Percentiles rank a stretch among this genome's conserved stretches.
These are phyloP conservation scores for Corrigiola litoralis DNA, from an alignment of 179 eudicot genomes.

Conservation along the genomic window DNA sequence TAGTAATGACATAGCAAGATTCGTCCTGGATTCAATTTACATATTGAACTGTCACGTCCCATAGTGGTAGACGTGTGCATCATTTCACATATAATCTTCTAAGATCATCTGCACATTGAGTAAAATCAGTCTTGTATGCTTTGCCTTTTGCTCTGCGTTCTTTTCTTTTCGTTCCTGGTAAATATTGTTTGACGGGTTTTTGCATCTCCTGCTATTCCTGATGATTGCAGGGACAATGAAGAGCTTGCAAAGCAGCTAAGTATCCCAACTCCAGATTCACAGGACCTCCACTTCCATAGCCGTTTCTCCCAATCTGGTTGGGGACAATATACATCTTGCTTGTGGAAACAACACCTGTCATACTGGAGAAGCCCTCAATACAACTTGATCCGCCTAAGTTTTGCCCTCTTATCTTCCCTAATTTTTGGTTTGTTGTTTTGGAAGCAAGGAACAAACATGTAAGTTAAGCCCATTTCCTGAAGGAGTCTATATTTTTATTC, in stretches of 20 bases:
- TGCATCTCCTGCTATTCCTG: slow-evolving; percentile 3
- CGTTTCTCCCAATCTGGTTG: slow-evolving; percentile 61
- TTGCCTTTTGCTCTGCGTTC: background rate
- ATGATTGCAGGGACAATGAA: slow-evolving; percentile 46
- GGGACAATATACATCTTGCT: slow-evolving; percentile 71
- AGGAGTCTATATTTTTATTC: background rate
- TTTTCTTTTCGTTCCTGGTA: background rate
- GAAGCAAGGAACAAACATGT: slow-evolving; percentile 67
- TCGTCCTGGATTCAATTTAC: too few relatives aligned
- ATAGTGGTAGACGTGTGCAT: too few relatives aligned
- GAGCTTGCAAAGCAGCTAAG: slow-evolving; percentile 44
- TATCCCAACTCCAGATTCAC: slow-evolving; percentile 43
- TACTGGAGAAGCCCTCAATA: slow-evolving; percentile 88
- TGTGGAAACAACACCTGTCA: slow-evolving; percentile 77
- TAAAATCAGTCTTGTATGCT: background rate
- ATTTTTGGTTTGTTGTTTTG: slow-evolving; percentile 65
- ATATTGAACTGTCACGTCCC: too few relatives aligned
- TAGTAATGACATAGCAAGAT: background rate
- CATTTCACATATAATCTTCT: too few relatives aligned
- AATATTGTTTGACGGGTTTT: too few relatives aligned
- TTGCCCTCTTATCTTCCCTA: slow-evolving; percentile 37
- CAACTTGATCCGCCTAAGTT: slow-evolving; percentile 49
- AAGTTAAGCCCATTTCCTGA: slow-evolving; percentile 24
- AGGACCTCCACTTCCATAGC: slow-evolving; percentile 47
- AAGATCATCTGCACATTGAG: too few relatives aligned